phyloP scores from a whole-genome alignment of 148 eudicot genomes.

The Nyssa sinensis region DNA sequence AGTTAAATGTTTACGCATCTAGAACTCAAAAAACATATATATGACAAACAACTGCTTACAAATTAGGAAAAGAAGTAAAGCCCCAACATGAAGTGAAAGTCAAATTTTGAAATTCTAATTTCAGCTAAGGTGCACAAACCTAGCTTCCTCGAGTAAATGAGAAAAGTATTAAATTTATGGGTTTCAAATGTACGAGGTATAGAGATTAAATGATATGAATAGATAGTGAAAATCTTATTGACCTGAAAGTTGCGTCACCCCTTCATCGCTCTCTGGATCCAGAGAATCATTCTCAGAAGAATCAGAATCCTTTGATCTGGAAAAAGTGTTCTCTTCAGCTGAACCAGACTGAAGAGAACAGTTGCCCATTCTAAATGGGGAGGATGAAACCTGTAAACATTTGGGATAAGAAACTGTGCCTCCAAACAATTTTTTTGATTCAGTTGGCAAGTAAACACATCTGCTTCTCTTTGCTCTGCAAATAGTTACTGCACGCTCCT shows the following conservation, averaged over 20 bases:
- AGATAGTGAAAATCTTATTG: neutral
- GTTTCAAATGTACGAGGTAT: neutral
- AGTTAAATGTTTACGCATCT: too few species aligned
- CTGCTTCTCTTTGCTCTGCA: conserved; percentile 30
- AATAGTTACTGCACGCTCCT: conserved; percentile 7
- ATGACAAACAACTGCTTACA: too few species aligned
- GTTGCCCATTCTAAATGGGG: neutral
- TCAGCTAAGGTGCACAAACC: too few species aligned
- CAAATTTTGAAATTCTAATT: too few species aligned
- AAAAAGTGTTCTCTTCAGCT: conserved; percentile 5
- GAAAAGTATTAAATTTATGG: neutral
- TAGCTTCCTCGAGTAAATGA: too few species aligned
- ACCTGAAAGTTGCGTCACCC: conserved; percentile 24
- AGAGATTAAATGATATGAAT: neutral
- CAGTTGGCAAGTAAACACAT: conserved; percentile 22
- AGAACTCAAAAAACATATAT: too few species aligned
- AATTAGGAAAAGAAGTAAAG: too few species aligned
- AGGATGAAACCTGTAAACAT: conserved; percentile 1
- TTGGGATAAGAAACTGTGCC: conserved; percentile 3
- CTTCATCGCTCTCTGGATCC: conserved; percentile 13
- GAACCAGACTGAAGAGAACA: conserved; percentile 10
- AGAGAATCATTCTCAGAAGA: conserved; percentile 10
- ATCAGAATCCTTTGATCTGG: neutral
- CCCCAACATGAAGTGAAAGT: too few species aligned
- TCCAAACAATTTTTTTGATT: conserved; percentile 10